These are phyloP conservation scores for Elymus sibiricus DNA, from an alignment of 176 grass and related monocot species.

Conservation along the genomic window DNA sequence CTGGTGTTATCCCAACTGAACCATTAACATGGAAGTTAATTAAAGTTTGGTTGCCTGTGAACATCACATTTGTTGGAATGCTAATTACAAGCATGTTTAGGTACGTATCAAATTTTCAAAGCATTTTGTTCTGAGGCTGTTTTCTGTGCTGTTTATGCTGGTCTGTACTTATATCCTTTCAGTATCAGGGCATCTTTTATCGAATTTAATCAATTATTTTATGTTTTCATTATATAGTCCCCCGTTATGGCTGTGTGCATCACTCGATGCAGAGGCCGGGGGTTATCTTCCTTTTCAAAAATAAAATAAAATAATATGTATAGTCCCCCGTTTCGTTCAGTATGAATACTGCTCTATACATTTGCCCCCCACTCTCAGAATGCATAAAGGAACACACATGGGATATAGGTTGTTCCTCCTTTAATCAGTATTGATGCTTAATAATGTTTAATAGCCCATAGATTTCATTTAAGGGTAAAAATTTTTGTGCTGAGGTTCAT, in stretches of 20 bases:
- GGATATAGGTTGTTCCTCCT: neutral
- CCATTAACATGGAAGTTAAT: conserved; percentile 87
- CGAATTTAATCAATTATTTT: neutral
- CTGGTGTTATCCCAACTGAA: conserved; percentile 74
- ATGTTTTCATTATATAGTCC: neutral
- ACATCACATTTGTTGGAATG: conserved; percentile 98
- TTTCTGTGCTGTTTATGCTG: neutral
- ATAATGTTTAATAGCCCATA: neutral
- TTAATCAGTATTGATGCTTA: conserved; percentile 14
- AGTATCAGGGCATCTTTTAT: neutral
- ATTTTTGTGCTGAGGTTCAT: neutral
- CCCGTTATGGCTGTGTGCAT: no score
- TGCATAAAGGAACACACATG: neutral
- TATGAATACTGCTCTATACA: neutral
- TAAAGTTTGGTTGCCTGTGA: conserved; percentile 92
- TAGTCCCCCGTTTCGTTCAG: neutral
- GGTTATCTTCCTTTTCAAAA: no score
- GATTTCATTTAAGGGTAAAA: neutral
- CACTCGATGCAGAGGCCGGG: no score
- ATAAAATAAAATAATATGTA: no score
- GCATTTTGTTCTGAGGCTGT: neutral
- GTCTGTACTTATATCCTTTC: neutral
- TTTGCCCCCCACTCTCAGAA: neutral
- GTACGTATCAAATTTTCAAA: conserved; percentile 38
- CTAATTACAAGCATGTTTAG: conserved; percentile 99